Evolutionary conservation across 192 early-diverging fungal species (phyloP).

Genomic region (Coemansia sp.): DNA sequence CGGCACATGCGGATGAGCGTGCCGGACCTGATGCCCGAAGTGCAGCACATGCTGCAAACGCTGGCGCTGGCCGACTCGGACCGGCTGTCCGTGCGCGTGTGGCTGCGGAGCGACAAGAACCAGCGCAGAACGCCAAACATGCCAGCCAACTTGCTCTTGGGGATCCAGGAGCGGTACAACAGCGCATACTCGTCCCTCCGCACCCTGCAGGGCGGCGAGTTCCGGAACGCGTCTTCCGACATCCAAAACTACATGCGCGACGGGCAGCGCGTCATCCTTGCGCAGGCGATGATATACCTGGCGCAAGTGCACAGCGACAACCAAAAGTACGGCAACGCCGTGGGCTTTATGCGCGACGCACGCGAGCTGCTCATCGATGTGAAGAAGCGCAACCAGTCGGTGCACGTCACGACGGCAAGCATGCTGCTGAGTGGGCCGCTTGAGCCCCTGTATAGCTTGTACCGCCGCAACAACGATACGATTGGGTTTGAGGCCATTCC

Average conservation of each 20-base stretch:
- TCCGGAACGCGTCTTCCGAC: conserved; percentile 42
- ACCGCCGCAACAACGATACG: conserved; percentile 53
- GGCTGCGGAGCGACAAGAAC: conserved; percentile 48
- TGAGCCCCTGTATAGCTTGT: conserved; percentile 47
- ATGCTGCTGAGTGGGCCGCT: conserved; percentile 44
- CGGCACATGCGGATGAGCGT: conserved; percentile 27
- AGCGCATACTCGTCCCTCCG: conserved; percentile 37
- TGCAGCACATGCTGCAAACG: conserved; percentile 54
- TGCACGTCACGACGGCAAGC: conserved; percentile 37
- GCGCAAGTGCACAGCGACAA: conserved; percentile 51
- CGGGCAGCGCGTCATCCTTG: conserved; percentile 48
- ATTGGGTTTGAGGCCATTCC: conserved; percentile 54
- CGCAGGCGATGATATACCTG: conserved; percentile 53
- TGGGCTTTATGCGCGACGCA: conserved; percentile 53
- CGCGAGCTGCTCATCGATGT: conserved; percentile 41
- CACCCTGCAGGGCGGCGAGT: conserved; percentile 45
- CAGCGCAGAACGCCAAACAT: conserved; percentile 45
- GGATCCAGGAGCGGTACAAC: conserved; percentile 48
- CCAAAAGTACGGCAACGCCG: conserved; percentile 49
- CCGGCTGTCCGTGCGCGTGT: conserved; percentile 50
- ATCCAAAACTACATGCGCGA: conserved; percentile 53
- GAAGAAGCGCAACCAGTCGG: conserved; percentile 43
- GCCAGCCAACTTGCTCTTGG: conserved; percentile 47
- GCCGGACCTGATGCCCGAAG: conserved; percentile 46
- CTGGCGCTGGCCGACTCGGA: conserved; percentile 51